These are phyloP conservation scores for Beverwykella pulmonaria DNA, from an alignment of 495 filamentous ascomycete genomes.

Conservation along the genomic window DNA sequence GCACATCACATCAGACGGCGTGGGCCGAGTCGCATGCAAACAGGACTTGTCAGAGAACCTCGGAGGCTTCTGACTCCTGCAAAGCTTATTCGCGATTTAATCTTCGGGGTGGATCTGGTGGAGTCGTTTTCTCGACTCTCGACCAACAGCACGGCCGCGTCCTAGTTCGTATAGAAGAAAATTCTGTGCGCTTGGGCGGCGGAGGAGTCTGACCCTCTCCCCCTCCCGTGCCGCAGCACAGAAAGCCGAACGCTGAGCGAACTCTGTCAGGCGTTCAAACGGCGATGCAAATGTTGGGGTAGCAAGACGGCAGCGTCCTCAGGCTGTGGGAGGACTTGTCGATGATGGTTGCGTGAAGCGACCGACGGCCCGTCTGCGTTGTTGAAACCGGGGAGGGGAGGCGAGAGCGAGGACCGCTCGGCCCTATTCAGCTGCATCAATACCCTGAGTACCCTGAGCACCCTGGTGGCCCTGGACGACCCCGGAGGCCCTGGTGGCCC, in stretches of 20 bases:
- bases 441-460: too few relatives aligned
- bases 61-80: constrained; percentile 1
- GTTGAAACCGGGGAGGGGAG: constrained; percentile 27
- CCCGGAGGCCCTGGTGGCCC: too few relatives aligned
- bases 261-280: neutral
- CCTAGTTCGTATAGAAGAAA: constrained; percentile 7
- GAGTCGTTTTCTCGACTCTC: neutral
- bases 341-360: too few relatives aligned
- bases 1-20: neutral
- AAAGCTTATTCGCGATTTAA: constrained; percentile 9
- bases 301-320: neutral
- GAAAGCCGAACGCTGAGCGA: too few relatives aligned
- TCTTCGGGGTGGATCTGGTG: constrained; percentile 9
- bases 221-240: too few relatives aligned
- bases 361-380: constrained; percentile 20
- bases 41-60: neutral
- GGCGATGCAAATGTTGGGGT: neutral
- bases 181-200: neutral
- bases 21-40: neutral
- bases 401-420: constrained; percentile 7
- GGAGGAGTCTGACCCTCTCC: constrained; percentile 4
- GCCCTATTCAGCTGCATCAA: neutral
- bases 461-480: too few relatives aligned
- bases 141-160: neutral
- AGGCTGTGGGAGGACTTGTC: too few relatives aligned